Evolutionary conservation across 2,329 filamentous ascomycete genomes (phyloP).

Genomic region (Penicillium sp.): DNA sequence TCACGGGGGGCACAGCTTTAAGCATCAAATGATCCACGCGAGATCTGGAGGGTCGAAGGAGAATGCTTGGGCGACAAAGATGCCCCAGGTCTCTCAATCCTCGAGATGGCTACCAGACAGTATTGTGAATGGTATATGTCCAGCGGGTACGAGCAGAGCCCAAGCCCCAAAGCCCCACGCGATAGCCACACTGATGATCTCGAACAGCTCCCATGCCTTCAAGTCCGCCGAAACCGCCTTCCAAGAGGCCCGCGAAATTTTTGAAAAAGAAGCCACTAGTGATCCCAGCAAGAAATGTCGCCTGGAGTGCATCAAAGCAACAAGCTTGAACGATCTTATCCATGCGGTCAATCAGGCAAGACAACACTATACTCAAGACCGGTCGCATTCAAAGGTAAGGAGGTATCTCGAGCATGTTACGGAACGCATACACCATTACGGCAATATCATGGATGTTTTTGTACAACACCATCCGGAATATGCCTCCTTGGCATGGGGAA

Average conservation of each 20-base stretch:
- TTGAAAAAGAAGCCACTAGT: neutral
- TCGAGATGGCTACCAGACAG: neutral
- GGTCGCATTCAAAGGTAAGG: neutral
- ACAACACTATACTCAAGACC: neutral
- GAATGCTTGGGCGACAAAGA: too few species aligned
- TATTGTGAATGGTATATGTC: neutral
- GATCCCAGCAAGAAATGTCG: neutral
- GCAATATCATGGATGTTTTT: constrained; percentile 4
- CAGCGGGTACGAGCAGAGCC: neutral
- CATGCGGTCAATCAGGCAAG: neutral
- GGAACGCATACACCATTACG: neutral
- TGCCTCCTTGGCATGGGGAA: constrained; percentile 4
- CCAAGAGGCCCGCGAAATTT: neutral
- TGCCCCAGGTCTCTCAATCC: neutral
- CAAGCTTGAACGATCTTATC: neutral
- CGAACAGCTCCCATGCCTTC: neutral
- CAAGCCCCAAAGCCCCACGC: too few species aligned
- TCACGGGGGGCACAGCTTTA: too few species aligned
- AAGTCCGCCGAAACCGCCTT: neutral
- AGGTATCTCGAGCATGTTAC: neutral
- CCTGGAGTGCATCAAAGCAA: neutral
- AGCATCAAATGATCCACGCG: too few species aligned
- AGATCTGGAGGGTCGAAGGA: too few species aligned
- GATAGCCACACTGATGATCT: too few species aligned
- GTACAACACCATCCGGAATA: constrained; percentile 4